Evolutionary conservation across 257 asterid genomes (phyloP).

Genomic region (Verbascum thapsus): DNA sequence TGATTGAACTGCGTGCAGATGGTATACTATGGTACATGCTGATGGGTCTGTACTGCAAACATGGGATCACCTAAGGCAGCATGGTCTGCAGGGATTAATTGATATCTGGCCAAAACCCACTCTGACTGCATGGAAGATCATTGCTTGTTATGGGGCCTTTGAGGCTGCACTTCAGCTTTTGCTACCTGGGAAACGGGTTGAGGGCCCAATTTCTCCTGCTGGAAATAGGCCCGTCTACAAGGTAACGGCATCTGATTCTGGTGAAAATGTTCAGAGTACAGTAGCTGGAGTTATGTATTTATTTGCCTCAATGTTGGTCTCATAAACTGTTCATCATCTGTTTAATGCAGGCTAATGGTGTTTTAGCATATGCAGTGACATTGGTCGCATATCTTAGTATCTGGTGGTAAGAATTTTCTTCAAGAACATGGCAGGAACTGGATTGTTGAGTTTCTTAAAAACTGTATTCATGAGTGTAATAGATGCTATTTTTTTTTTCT

Average conservation of each 20-base stretch:
- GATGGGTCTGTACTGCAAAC: slow-evolving; percentile 86
- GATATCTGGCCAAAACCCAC: slow-evolving; percentile 89
- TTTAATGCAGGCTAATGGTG: slow-evolving; percentile 79
- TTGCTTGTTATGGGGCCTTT: slow-evolving; percentile 72
- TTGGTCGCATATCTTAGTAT: slow-evolving; percentile 70
- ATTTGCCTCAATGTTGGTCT: slow-evolving; percentile 20
- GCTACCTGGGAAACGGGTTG: slow-evolving; percentile 81
- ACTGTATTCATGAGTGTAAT: neutral
- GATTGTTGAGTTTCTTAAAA: slow-evolving; percentile 16
- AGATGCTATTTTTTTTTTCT: slow-evolving; percentile 1
- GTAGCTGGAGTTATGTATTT: neutral
- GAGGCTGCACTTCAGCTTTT: slow-evolving; percentile 93
- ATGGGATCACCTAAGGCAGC: slow-evolving; percentile 52
- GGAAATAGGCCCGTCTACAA: slow-evolving; percentile 90
- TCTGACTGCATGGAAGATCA: slow-evolving; percentile 69
- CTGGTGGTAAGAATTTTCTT: slow-evolving; percentile 75
- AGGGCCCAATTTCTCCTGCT: slow-evolving; percentile 89
- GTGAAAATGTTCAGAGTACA: too few relatives aligned
- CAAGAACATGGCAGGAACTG: slow-evolving; percentile 9
- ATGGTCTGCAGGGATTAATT: slow-evolving; percentile 73
- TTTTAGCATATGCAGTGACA: slow-evolving; percentile 80
- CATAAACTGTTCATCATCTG: slow-evolving; percentile 18
- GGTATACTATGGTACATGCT: slow-evolving; percentile 98
- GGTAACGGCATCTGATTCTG: too few relatives aligned
- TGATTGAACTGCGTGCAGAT: slow-evolving; percentile 54